A percentile compares a stretch with the other conserved stretches of the same genome.
Evolutionary conservation across 169 alveolate genomes (phyloP).

Genomic region (Cystoisospora suis): DNA sequence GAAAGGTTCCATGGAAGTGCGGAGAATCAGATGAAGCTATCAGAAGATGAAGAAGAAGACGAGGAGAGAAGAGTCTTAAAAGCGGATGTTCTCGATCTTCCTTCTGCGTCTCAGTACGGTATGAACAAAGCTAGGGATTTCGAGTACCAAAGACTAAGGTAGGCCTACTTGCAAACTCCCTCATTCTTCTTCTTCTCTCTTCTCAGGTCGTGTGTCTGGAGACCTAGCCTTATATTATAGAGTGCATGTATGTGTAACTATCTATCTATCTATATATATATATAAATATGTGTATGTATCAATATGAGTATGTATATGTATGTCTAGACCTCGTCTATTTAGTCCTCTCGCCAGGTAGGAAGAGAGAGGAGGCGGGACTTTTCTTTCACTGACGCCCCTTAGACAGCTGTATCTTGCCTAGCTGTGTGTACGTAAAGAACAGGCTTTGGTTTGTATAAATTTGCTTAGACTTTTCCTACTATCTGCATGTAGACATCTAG

Average conservation of each 20-base stretch:
- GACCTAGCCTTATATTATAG: no score
- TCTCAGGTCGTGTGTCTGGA: neutral
- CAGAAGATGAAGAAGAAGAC: neutral
- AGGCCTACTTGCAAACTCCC: neutral
- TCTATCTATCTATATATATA: neutral
- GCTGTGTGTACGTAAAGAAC: neutral
- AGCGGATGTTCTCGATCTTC: slow-evolving; percentile 39
- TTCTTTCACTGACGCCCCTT: no score
- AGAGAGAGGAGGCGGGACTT: no score
- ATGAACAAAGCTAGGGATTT: slow-evolving; percentile 31
- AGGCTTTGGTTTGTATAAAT: no score
- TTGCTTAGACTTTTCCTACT: no score
- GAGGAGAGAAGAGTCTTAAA: no score
- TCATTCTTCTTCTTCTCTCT: no score
- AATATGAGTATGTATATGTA: neutral
- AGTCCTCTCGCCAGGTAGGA: neutral
- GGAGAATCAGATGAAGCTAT: no score
- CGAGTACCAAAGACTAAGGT: slow-evolving; percentile 44
- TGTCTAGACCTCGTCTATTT: neutral
- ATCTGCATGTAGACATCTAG: no score
- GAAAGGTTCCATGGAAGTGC: neutral
- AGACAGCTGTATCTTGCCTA: neutral
- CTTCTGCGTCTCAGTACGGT: slow-evolving; percentile 56
- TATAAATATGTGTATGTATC: neutral
- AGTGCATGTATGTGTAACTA: neutral